These are phyloP conservation scores for Chlamydomonas applanata DNA, from an alignment of 139 green algal genomes.

Conservation along the genomic window DNA sequence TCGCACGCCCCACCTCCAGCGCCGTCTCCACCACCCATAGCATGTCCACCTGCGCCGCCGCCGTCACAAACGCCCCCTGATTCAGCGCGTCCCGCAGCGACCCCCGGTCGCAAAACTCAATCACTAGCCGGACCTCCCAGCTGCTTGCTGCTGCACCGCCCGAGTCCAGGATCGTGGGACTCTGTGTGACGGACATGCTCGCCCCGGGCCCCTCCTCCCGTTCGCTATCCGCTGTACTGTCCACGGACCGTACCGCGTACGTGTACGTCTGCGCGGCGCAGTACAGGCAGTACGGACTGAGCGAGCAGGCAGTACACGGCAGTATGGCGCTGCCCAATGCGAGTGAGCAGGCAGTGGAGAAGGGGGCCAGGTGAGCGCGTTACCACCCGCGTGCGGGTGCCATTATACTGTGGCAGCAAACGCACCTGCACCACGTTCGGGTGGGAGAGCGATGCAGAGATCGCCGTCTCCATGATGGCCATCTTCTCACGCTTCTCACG, in stretches of 20 bases:
- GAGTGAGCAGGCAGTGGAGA: too few species aligned
- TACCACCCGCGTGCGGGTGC: too few species aligned
- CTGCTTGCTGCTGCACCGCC: neutral
- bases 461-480: conserved; percentile 54
- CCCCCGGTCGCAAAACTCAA: conserved; percentile 55
- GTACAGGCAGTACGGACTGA: neutral
- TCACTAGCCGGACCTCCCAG: conserved; percentile 45
- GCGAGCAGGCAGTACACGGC: neutral
- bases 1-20: conserved; percentile 37
- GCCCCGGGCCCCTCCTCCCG: too few species aligned
- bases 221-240: too few species aligned
- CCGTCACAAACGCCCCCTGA: neutral
- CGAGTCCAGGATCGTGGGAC: too few species aligned
- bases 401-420: neutral
- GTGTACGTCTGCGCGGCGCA: neutral
- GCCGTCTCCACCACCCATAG: conserved; percentile 31
- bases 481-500: conserved; percentile 42
- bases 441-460: conserved; percentile 16
- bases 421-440: conserved; percentile 22
- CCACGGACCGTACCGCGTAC: neutral
- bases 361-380: too few species aligned
- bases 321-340: too few species aligned
- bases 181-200: too few species aligned
- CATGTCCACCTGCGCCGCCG: conserved; percentile 16
- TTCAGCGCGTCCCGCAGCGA: conserved; percentile 40